A percentile compares a stretch with the other conserved stretches of the same genome.
phyloP scores from a whole-genome alignment of 2,329 filamentous ascomycete genomes.

The Paracoccidioides brasiliensis region DNA sequence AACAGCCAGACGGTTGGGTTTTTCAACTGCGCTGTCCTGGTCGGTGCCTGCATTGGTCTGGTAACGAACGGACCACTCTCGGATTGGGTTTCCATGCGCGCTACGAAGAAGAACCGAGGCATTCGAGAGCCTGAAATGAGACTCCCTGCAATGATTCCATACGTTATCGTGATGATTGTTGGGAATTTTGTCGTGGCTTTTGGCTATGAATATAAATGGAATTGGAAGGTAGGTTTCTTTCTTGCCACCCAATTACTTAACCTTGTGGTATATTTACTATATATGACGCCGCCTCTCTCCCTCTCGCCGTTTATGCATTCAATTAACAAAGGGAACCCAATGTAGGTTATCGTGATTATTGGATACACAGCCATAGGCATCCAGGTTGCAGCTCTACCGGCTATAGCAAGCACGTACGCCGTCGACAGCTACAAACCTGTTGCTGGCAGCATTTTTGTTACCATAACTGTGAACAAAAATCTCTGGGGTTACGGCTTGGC shows the following conservation, averaged over 20 bases:
- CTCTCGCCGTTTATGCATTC: background rate
- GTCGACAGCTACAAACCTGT: constrained; percentile 54
- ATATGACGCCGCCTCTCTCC: background rate
- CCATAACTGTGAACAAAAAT: constrained; percentile 52
- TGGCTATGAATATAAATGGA: constrained; percentile 42
- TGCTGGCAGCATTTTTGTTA: constrained; percentile 46
- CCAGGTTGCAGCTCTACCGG: constrained; percentile 47
- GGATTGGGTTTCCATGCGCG: constrained; percentile 44
- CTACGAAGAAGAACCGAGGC: constrained; percentile 40
- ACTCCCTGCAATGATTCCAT: constrained; percentile 43
- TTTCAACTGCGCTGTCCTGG: constrained; percentile 44
- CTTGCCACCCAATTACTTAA: background rate
- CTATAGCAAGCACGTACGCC: constrained; percentile 45
- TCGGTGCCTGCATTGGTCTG: constrained; percentile 43
- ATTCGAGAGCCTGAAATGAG: constrained; percentile 49
- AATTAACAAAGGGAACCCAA: background rate
- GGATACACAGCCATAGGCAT: constrained; percentile 45
- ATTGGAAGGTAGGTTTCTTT: constrained; percentile 34
- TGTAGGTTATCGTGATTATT: constrained; percentile 39
- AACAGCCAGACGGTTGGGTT: constrained; percentile 39
- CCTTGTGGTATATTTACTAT: background rate
- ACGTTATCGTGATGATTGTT: constrained; percentile 43
- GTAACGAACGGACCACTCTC: constrained; percentile 42
- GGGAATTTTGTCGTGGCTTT: constrained; percentile 45
- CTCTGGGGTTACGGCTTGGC: constrained; percentile 49